These are phyloP conservation scores for Coemansia sp. DNA, from an alignment of 192 early-diverging fungal species.

Conservation along the genomic window DNA sequence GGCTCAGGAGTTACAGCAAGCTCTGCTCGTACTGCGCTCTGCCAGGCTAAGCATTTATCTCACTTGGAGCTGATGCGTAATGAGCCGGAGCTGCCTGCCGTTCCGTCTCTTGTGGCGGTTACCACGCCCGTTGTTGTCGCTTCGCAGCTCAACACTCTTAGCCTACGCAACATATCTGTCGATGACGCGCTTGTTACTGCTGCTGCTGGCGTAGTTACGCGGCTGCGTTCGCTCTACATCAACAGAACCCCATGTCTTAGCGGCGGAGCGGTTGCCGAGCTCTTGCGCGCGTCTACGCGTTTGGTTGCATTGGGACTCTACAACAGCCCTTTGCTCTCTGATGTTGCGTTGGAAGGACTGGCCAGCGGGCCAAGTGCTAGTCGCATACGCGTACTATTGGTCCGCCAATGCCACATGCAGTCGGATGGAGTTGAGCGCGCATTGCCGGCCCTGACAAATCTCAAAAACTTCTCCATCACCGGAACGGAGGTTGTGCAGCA, in stretches of 20 bases:
- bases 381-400: constrained; percentile 22
- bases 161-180: constrained; percentile 31
- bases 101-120: background rate
- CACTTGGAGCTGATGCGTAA: constrained; percentile 42
- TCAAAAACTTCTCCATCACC: constrained; percentile 27
- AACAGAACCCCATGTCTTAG: constrained; percentile 18
- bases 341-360: constrained; percentile 20
- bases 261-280: constrained; percentile 17
- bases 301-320: constrained; percentile 34
- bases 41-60: constrained; percentile 7
- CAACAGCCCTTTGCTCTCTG: constrained; percentile 27
- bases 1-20: constrained; percentile 27
- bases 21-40: constrained; percentile 14
- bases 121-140: constrained; percentile 12
- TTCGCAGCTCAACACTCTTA: constrained; percentile 22
- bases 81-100: constrained; percentile 6
- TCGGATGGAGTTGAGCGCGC: constrained; percentile 39
- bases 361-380: constrained; percentile 26
- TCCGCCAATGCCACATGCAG: constrained; percentile 39
- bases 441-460: constrained; percentile 21
- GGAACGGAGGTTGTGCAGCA: constrained; percentile 43
- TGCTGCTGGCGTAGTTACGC: constrained; percentile 15
- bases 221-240: constrained; percentile 38
- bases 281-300: constrained; percentile 18
- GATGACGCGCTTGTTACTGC: constrained; percentile 19